Evolutionary conservation across 2,329 filamentous ascomycete species (phyloP).

Genomic region (Colletotrichum eremochloae): DNA sequence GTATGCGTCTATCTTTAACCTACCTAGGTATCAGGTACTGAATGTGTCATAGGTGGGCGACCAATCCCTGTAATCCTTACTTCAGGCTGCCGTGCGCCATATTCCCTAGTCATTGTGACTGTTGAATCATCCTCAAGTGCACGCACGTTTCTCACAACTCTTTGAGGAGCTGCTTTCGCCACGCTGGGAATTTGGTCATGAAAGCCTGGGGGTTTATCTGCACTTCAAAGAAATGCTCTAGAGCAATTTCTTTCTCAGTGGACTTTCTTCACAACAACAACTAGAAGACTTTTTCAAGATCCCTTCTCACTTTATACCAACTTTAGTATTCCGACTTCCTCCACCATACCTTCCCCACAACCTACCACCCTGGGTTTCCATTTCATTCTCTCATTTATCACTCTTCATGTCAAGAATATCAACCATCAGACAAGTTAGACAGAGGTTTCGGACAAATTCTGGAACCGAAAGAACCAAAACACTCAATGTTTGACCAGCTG

Average conservation of each 20-base stretch:
- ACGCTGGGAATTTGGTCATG: background rate
- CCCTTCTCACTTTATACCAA: constrained; percentile 9
- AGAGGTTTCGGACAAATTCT: constrained; percentile 18
- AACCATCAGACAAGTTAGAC: constrained; percentile 28
- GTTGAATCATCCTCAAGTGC: constrained; percentile 2
- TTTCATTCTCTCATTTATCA: background rate
- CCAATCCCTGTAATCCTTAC: constrained; percentile 4
- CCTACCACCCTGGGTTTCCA: background rate
- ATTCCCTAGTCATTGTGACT: constrained; percentile 16
- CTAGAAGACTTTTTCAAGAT: constrained; percentile 26
- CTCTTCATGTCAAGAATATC: constrained; percentile 28
- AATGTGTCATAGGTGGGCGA: constrained; percentile 11
- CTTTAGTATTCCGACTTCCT: constrained; percentile 13
- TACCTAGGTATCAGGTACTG: background rate
- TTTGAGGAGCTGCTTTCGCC: background rate
- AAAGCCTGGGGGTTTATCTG: constrained; percentile 12
- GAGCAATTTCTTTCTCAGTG: background rate
- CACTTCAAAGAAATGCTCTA: constrained; percentile 1
- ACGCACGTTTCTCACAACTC: background rate
- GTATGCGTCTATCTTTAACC: constrained; percentile 14
- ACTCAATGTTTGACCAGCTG: constrained; percentile 54
- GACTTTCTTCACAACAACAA: constrained; percentile 9
- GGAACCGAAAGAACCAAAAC: background rate
- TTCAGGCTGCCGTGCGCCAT: constrained; percentile 12
- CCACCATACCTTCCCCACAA: background rate